phyloP scores from a whole-genome alignment of 1,139 yeast species.

The Suhomyces bokatorum region DNA sequence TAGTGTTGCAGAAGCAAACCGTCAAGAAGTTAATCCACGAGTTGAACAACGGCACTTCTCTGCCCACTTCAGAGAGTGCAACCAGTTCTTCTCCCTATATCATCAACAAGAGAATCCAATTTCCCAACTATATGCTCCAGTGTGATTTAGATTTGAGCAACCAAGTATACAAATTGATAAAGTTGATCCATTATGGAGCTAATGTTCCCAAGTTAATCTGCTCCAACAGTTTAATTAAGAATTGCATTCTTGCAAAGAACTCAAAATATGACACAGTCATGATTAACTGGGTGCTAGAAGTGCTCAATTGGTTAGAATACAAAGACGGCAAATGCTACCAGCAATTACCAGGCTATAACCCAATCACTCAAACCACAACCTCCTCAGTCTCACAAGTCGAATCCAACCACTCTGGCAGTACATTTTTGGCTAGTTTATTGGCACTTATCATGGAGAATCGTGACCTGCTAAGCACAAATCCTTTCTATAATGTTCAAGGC shows the following conservation, averaged over 20 bases:
- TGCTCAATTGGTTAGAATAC: constrained; percentile 60
- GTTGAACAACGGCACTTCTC: constrained; percentile 10
- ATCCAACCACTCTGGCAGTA: constrained; percentile 12
- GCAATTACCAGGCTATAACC: constrained; percentile 9
- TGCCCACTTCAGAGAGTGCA: constrained; percentile 1
- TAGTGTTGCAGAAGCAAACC: constrained; percentile 40
- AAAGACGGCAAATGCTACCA: constrained; percentile 47
- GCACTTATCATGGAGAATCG: constrained; percentile 45
- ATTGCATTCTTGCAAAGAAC: constrained; percentile 13
- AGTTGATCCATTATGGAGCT: constrained; percentile 39
- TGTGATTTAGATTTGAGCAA: constrained; percentile 43
- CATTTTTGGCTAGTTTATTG: constrained; percentile 49
- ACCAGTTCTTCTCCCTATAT: constrained; percentile 21
- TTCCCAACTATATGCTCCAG: constrained; percentile 41
- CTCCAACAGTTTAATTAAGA: constrained; percentile 35
- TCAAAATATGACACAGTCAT: constrained; percentile 20
- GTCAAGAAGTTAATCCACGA: constrained; percentile 35
- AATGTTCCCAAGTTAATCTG: constrained; percentile 50
- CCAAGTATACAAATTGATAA: constrained; percentile 37
- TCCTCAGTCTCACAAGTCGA: constrained; percentile 6
- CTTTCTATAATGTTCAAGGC: constrained; percentile 24
- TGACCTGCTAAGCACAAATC: constrained; percentile 35
- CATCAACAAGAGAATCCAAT: constrained; percentile 39
- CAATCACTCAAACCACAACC: constrained; percentile 7
- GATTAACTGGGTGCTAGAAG: constrained; percentile 57